Evolutionary conservation across 352 stramenopile genomes (phyloP), one percentile per base, ranked within the genome.

Genomic region (Globisporangium radiosum): DNA sequence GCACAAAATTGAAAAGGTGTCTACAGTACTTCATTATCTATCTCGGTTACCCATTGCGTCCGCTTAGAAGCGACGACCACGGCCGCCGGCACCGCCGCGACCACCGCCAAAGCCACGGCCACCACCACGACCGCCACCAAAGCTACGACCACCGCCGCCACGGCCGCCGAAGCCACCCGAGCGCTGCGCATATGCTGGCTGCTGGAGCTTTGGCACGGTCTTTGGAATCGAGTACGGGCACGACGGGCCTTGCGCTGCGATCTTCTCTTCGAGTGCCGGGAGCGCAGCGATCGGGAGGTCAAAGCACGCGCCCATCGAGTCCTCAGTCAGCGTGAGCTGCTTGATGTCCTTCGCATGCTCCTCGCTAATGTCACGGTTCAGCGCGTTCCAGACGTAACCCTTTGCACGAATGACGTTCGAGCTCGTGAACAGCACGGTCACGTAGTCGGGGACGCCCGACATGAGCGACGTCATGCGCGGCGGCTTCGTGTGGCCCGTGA

Each of bases 311-410:
- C 83, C 85, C 80, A 90, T 88, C 14, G 72, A 70, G 68, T 97
- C 91, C 40, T 86, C 88, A 10, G 83, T 92, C 38, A 98, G 66
- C 54, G 87, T 92, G 73, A 97, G 76, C 69, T 95, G 90, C 69
- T 94, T 94, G 48, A 98, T 84, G 51, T 90, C 72, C 14, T 85
- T 83, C 15, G 86, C 72, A 25, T 85, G 68, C 44, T 90, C 76
- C 55, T 91, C 74, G 14, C 74, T 66, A 52, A 98, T 83, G 54
- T 94, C 81, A 49, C 88, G 85, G 66, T 95, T 87, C 42, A 98
- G 57, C 17, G 88, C 89, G 57, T 90, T 96, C 91, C 91, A 98
- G 9, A 97, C 90, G 70, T 97, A 97, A 49, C 88, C 83, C 69
- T 94, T 93, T 47, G 83, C 85, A 5, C 80, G 77, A 56, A 97